Evolutionary conservation across 2,329 filamentous ascomycete genomes (phyloP).

Genomic region (Chlorencoelia australis): DNA sequence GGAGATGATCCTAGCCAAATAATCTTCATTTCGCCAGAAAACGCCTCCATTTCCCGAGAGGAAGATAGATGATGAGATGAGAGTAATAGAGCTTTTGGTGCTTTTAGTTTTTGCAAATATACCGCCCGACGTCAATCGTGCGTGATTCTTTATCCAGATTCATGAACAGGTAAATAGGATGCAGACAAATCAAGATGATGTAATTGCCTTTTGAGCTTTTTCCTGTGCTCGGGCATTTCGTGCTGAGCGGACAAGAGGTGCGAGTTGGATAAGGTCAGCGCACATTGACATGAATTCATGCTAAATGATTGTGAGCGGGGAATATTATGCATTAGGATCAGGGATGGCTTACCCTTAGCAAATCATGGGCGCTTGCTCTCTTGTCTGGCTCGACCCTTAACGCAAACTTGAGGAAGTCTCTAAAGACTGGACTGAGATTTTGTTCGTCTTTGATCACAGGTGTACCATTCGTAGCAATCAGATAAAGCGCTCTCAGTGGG

Average conservation of each 20-base stretch:
- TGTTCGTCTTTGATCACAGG: constrained; percentile 91
- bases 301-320: constrained; percentile 33
- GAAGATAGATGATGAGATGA: no score
- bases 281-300: constrained; percentile 74
- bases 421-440: constrained; percentile 69
- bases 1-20: no score
- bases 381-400: constrained; percentile 96
- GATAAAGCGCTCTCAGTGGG: constrained; percentile 80
- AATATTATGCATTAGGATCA: no score
- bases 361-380: constrained; percentile 86
- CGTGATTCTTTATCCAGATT: no score
- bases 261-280: constrained; percentile 64
- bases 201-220: constrained; percentile 55
- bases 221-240: constrained; percentile 79
- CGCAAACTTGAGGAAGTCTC: constrained; percentile 85
- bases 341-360: constrained; percentile 78
- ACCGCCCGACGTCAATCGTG: no score
- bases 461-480: constrained; percentile 95
- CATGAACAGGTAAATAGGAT: no score
- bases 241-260: constrained; percentile 79
- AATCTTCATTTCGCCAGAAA: no score
- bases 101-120: no score
- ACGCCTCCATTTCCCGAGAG: no score
- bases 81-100: no score
- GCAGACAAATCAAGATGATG: constrained; percentile 11